Evolutionary conservation across 2,329 filamentous ascomycete species (phyloP), one percentile per base, ranked within the genome.

Genomic region (Annulohypoxylon truncatum): DNA sequence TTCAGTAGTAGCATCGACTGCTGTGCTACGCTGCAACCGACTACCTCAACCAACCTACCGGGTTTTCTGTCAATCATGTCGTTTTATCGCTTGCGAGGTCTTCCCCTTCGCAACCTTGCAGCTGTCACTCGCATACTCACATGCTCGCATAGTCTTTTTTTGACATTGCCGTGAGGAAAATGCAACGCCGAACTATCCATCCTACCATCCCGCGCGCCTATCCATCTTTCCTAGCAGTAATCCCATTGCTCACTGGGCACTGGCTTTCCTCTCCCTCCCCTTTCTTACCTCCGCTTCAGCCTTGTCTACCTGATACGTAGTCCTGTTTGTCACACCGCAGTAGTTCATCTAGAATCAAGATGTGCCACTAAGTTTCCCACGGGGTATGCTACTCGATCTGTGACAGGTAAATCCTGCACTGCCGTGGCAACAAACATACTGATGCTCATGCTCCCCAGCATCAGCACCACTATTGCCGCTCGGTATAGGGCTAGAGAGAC

Each of bases 221-320:
- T 57, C 64, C 20, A 22, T 55, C 29, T 42, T 10, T 12, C 38
- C 35, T 53, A 42, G 42, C 52, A 61, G 31, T 47, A 54, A 35
- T 59, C 46, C 31, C 15, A 46, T 51, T 54, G 47, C 42, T 42
- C 35, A 20, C 48, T 61, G 52, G 51, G 12, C 35, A 12, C 48
- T 61, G 47, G 47, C 15, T 29, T 50, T 53, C 26, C 18, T 42
- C 29, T 29, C 31, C 40, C 38, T 15, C 28, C 28, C 40, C 28
- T 61, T 29, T 40, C 52, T 57, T 52, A 47, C 52, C 33, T 48
- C 44, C 44, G 44, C 57, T 58, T 69, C 67, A 69, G 61, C 67
- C 64, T 69, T 65, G 67, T 61, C 65, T 65, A 63, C 59, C 35
- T 52, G 40, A 65, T 61, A 63, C 53, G 64, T 69, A 69, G 61